These are phyloP conservation scores for Sporothrix inflata DNA, from an alignment of 2,329 filamentous ascomycete genomes.

Conservation along the genomic window DNA sequence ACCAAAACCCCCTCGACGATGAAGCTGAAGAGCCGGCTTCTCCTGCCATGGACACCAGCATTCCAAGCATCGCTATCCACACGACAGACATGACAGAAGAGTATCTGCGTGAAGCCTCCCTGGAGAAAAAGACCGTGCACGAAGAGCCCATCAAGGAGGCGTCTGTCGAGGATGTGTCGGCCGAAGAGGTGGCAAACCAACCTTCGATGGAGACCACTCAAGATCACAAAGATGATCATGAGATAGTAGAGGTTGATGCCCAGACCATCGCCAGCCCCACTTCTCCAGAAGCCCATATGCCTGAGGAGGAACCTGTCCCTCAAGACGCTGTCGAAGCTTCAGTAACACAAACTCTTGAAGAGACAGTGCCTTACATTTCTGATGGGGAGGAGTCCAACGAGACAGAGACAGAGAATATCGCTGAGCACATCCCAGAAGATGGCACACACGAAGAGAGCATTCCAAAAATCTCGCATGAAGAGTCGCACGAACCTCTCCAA, in stretches of 20 bases:
- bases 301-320: background rate
- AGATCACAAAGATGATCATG: background rate
- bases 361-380: background rate
- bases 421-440: too few relatives aligned
- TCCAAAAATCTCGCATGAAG: background rate
- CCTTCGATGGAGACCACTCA: background rate
- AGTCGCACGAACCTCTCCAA: background rate
- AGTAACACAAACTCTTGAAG: background rate
- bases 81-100: slow-evolving; percentile 3
- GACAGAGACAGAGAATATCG: background rate
- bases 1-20: background rate
- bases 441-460: background rate
- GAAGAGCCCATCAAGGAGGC: background rate
- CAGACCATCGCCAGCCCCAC: background rate
- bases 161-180: background rate
- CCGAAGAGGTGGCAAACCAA: background rate
- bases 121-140: too few relatives aligned
- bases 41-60: background rate
- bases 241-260: background rate
- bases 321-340: background rate
- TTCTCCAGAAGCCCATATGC: background rate
- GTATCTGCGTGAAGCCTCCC: background rate
- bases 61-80: slow-evolving; percentile 9
- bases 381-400: too few relatives aligned
- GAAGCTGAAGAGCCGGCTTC: background rate